Percentiles rank a stretch among this genome's conserved stretches.
Conservation (phyloP, 139 green algal species). For the Ettlia oleoabundans region DNA sequence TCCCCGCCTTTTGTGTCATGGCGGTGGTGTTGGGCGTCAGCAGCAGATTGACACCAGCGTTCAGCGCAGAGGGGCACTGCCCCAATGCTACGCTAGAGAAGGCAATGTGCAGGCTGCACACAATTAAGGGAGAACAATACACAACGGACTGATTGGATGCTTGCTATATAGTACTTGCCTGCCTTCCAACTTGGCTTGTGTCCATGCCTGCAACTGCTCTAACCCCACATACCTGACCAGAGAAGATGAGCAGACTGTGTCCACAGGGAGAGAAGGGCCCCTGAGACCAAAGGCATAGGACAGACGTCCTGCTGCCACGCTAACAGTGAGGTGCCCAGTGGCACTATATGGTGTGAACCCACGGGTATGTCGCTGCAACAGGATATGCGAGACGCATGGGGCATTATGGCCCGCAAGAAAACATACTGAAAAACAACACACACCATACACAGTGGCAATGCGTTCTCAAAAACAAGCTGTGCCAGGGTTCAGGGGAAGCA, state of each 20-base stretch:
- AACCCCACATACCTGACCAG: conserved; percentile 44
- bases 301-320: conserved; percentile 69
- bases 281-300: conserved; percentile 67
- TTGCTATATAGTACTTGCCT: too few relatives aligned
- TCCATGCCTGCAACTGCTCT: not conserved
- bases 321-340: conserved; percentile 76
- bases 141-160: not conserved
- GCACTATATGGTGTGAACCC: conserved; percentile 74
- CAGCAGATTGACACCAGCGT: conserved; percentile 80
- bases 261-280: conserved; percentile 64
- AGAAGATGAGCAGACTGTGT: conserved; percentile 64
- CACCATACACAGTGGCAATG: too few relatives aligned
- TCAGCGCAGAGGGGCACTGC: conserved; percentile 43
- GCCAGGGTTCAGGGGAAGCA: not conserved
- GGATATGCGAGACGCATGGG: not conserved
- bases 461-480: not conserved
- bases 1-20: conserved; percentile 77
- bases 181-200: too few relatives aligned
- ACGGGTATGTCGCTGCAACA: conserved; percentile 29
- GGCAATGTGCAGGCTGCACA: conserved; percentile 32
- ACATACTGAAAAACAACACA: too few relatives aligned
- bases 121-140: not conserved
- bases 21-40: conserved; percentile 72
- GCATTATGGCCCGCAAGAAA: too few relatives aligned
- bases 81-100: conserved; percentile 68